Percentiles rank a stretch among this genome's conserved stretches.
phyloP scores from a whole-genome alignment of 306 rosid species.

The Parietaria judaica region DNA sequence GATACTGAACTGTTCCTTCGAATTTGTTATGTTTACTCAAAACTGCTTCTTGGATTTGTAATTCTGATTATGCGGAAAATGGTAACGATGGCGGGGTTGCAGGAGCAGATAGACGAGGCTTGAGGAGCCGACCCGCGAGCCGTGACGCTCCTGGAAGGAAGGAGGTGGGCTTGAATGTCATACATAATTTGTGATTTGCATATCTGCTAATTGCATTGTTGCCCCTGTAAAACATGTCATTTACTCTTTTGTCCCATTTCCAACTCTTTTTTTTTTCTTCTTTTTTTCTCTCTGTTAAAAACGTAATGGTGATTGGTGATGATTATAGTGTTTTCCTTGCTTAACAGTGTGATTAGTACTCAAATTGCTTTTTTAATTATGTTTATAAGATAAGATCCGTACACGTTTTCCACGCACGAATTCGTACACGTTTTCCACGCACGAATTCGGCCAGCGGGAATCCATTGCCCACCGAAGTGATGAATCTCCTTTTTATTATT shows the following conservation, averaged over 20 bases:
- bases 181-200: constrained; percentile 18
- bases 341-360: background rate
- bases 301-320: constrained; percentile 5
- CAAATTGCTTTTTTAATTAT: background rate
- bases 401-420: too few species aligned
- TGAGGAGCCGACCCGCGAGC: constrained; percentile 15
- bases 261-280: background rate
- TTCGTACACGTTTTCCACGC: too few species aligned
- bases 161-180: constrained; percentile 48
- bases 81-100: constrained; percentile 15
- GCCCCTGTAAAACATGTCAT: constrained; percentile 18
- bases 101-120: constrained; percentile 43
- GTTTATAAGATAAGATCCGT: too few species aligned
- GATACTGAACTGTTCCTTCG: too few species aligned
- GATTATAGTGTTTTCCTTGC: constrained; percentile 4
- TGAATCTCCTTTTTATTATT: too few species aligned
- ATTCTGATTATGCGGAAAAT: background rate
- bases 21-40: too few species aligned
- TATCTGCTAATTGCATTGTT: constrained; percentile 10
- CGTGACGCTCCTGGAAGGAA: constrained; percentile 25
- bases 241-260: background rate
- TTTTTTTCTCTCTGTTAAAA: background rate
- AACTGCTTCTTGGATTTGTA: background rate
- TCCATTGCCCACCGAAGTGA: too few species aligned
- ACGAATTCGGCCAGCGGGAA: too few species aligned